These are phyloP conservation scores for Mycena galericulata DNA, from an alignment of 768 basidiomycete species.

Conservation along the genomic window DNA sequence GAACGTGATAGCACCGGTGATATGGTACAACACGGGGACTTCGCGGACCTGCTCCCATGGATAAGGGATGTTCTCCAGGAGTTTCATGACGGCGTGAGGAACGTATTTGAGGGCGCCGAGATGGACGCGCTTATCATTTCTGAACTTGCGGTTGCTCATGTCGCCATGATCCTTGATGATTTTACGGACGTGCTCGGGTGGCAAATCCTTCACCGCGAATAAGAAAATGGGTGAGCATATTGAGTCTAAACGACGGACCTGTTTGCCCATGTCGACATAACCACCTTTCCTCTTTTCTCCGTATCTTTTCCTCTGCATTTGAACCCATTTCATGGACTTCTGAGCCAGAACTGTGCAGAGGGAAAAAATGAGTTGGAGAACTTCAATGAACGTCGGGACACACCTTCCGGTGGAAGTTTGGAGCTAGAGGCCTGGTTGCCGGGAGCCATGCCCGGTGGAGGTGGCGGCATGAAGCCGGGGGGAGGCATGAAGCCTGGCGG, in stretches of 20 bases:
- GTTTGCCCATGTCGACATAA: conserved; percentile 93
- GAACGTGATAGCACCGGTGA: conserved; percentile 99
- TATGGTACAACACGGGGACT: conserved; percentile 98
- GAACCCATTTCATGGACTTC: conserved; percentile 97
- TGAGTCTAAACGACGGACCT: conserved; percentile 62
- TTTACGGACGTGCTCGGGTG: conserved; percentile 98
- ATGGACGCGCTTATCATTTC: conserved; percentile 99
- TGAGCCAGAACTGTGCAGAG: conserved; percentile 71
- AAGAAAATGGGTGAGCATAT: conserved; percentile 37
- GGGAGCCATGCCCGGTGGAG: conserved; percentile 66
- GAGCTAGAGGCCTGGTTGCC: conserved; percentile 53
- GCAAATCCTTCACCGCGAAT: conserved; percentile 74
- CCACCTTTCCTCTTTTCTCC: conserved; percentile 92
- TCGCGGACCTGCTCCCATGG: conserved; percentile 99
- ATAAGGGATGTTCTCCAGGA: conserved; percentile 97
- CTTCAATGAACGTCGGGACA: conserved; percentile 4
- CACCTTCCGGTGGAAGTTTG: conserved; percentile 62
- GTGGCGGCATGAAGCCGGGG: conserved; percentile 62
- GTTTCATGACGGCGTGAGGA: conserved; percentile 98
- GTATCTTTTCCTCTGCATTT: conserved; percentile 93
- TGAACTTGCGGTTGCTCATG: conserved; percentile 99
- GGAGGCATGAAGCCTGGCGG: conserved; percentile 48
- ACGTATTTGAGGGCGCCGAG: conserved; percentile 98
- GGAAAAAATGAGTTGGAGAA: conserved; percentile 30
- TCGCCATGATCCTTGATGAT: conserved; percentile 99